Base-by-base conservation (phyloP, 1,284 basidiomycete genomes). In the Xerocomus amazonicus region DNA sequence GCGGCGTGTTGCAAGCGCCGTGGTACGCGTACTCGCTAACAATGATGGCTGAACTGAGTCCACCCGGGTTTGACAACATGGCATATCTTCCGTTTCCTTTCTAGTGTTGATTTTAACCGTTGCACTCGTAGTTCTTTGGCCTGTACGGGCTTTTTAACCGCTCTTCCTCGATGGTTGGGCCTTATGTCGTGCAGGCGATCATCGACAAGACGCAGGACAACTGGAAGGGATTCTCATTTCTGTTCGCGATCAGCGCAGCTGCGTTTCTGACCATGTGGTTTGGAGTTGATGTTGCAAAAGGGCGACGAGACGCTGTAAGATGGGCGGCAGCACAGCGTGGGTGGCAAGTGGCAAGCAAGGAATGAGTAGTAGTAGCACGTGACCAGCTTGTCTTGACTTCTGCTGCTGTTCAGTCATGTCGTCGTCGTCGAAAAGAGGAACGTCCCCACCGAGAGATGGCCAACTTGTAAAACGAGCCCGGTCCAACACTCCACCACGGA, bases 21-120 rank as follows among this genome's bases (percentile, higher is more conserved):
- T 93, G 90, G 73, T 93, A 89, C 62, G 86, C 90, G 1, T 89
- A 86, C 62, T 79, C 86, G 17, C 88, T 91, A 68, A 90, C 90
- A 1, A 89, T 90, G 87, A 90, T 92, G 86, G 84, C 85, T 0
- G 90, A 92, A 62, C 76, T 92, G 10, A 80, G 84, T 17, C 87
- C 89, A n/a, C 87, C 87, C 0, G 89, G 88, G 0, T 91, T 85
- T 57, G 87, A 91, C 59, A 89, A 90, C 61, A 90, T 88, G 87
- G 82, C 79, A 50, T 29, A 3, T 16, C 8, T 28, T 14, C 26
- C 14, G 14, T 28, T 16, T 26, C n/a, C 38, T 28, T 14, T 27
- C 7, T 0, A 0, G 26, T 9, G 6, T 9, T 28, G 37, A 2
- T 27, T 2, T 40, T 16, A 27, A 40, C n/a, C 8, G 9, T 4